These are phyloP conservation scores for Pterocarpus macrocarpus DNA, from an alignment of 306 rosid species.

Conservation along the genomic window DNA sequence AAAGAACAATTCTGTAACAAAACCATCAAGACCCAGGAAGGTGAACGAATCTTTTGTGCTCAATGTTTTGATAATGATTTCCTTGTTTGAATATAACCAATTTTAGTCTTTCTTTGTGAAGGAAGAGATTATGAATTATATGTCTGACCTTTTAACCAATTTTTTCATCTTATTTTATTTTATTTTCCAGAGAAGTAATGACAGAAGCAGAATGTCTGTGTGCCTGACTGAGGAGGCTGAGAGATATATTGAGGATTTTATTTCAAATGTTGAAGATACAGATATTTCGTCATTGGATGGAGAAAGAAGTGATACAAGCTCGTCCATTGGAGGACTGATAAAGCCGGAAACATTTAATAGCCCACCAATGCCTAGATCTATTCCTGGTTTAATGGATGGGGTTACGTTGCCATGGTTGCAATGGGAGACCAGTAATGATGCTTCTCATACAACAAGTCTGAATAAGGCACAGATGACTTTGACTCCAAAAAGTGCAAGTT, in stretches of 20 bases:
- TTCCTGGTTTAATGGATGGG: conserved; percentile 82
- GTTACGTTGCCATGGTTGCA: conserved; percentile 88
- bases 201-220: conserved; percentile 76
- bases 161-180: conserved; percentile 13
- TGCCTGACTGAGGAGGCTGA: conserved; percentile 90
- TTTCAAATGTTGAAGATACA: conserved; percentile 94
- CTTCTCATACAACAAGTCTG: conserved; percentile 57
- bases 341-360: conserved; percentile 60
- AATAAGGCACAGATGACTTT: conserved; percentile 52
- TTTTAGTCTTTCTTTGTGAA: conserved; percentile 12
- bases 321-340: conserved; percentile 78
- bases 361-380: conserved; percentile 61
- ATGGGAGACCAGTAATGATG: conserved; percentile 88
- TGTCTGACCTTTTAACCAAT: conserved; percentile 25
- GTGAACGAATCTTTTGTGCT: conserved; percentile 52
- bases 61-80: conserved; percentile 28
- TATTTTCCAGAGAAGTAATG: conserved; percentile 78
- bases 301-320: conserved; percentile 95
- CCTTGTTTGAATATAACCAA: conserved; percentile 29
- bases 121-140: conserved; percentile 22
- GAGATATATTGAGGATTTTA: conserved; percentile 91
- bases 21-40: conserved; percentile 70
- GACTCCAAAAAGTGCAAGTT: conserved; percentile 60
- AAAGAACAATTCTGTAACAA: conserved; percentile 54
- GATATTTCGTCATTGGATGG: conserved; percentile 96